phyloP scores from a whole-genome alignment of 352 stramenopile species.

The Phytophthora pinifolia region DNA sequence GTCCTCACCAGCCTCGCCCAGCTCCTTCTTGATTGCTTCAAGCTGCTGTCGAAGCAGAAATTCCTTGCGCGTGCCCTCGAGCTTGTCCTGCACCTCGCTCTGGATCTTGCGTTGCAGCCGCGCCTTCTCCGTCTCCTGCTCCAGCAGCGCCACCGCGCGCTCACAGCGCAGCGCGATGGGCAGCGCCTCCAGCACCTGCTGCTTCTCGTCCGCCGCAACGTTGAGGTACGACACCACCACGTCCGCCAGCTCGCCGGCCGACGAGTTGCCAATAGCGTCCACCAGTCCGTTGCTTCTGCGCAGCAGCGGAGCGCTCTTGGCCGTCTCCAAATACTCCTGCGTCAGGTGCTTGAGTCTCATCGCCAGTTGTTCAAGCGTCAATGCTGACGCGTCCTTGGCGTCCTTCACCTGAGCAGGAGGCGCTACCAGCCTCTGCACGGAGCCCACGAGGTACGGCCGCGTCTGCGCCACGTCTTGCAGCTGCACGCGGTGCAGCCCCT shows the following conservation, averaged over 20 bases:
- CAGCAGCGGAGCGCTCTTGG: conserved; percentile 58
- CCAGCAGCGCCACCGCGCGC: conserved; percentile 47
- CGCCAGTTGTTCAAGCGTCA: conserved; percentile 39
- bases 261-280: conserved; percentile 62
- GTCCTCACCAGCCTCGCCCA: conserved; percentile 77
- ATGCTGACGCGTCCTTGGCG: conserved; percentile 15
- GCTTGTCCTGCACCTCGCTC: conserved; percentile 67
- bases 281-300: conserved; percentile 60
- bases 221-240: conserved; percentile 73
- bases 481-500: conserved; percentile 57
- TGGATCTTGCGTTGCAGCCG: conserved; percentile 71
- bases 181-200: conserved; percentile 55
- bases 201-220: conserved; percentile 54
- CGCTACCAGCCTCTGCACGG: conserved; percentile 35
- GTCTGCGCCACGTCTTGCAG: conserved; percentile 51
- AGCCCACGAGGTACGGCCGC: conserved; percentile 58
- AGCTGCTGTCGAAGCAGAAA: conserved; percentile 98
- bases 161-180: conserved; percentile 46
- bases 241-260: conserved; percentile 61
- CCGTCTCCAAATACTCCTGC: conserved; percentile 63
- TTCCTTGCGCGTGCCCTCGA: conserved; percentile 73
- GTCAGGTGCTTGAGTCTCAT: conserved; percentile 64
- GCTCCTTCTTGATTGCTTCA: conserved; percentile 99
- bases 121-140: conserved; percentile 62
- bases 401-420: conserved; percentile 17